phyloP scores from a whole-genome alignment of 1,284 basidiomycete species.

The Thecaphora thlaspeos region DNA sequence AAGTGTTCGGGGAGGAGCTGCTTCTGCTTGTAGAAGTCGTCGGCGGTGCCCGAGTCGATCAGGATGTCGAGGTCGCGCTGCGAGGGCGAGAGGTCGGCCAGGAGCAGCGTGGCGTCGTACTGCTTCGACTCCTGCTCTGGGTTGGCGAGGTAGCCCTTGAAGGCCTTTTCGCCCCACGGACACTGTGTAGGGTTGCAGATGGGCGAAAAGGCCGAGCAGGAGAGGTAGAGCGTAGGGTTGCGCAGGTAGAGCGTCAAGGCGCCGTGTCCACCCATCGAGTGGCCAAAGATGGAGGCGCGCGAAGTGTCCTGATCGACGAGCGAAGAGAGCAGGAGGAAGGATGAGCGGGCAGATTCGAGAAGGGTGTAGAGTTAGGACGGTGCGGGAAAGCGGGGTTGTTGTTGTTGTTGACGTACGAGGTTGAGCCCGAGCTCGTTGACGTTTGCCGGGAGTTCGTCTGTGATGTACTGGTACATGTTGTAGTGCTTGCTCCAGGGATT shows the following conservation, averaged over 20 bases:
- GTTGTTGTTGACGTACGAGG: constrained; percentile 19
- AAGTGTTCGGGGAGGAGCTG: constrained; percentile 89
- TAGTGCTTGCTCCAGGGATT: constrained; percentile 48
- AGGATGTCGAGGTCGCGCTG: constrained; percentile 51
- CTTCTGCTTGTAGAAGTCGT: constrained; percentile 80
- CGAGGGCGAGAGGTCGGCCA: constrained; percentile 65
- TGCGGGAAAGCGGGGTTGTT: neutral
- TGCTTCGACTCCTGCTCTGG: constrained; percentile 74
- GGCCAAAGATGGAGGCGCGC: constrained; percentile 45
- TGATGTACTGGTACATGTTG: constrained; percentile 51
- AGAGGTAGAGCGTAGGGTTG: constrained; percentile 69
- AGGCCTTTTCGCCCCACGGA: constrained; percentile 91
- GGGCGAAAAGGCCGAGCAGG: constrained; percentile 89
- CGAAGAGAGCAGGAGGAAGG: too few relatives aligned
- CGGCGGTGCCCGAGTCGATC: constrained; percentile 66
- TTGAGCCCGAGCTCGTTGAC: constrained; percentile 28
- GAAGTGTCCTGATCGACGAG: constrained; percentile 19
- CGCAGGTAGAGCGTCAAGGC: constrained; percentile 87
- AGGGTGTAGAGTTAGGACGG: neutral
- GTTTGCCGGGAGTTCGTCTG: constrained; percentile 39
- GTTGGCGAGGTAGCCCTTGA: constrained; percentile 73
- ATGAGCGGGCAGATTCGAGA: too few relatives aligned
- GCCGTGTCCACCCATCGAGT: constrained; percentile 90
- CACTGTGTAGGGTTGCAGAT: constrained; percentile 83
- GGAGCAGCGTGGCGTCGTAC: constrained; percentile 84